Base-by-base conservation (phyloP, 495 filamentous ascomycete genomes). In the Penicillium canescens region DNA sequence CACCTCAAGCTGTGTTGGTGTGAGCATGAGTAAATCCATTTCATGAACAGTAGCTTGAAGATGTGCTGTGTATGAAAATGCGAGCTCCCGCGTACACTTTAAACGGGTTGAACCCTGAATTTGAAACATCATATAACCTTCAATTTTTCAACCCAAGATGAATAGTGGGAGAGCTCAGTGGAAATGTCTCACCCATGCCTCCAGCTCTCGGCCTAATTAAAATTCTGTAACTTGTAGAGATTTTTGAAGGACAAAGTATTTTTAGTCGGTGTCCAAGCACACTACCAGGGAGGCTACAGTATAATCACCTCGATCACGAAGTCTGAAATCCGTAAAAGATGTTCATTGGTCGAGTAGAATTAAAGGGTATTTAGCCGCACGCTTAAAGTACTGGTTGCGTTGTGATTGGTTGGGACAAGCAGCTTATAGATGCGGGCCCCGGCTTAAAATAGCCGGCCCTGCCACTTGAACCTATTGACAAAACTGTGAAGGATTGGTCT, bases 381-480 rank as follows among this genome's bases (percentile, higher is more conserved):
- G 40, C 40, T 42, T 28, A 42, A 23, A 10, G 9, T 10, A 13
- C 9, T 4, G 2, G 2, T 6, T 13, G 40, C 40, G 12, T 12
- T 20, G 1, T 40, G n/a, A 40, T 39, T 49, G 35, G 46, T 11
- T 21, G 37, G 37, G 6, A 5, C 6, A 6, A 31, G 8, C 28
- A 31, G 28, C 28, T 9, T 31, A 10, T 20, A 23, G 4, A 11
- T 34, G 47, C 42, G 47, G 16, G 47, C 12, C 14, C 37, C 37
- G 47, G 26, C 37, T 50, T 50, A 35, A 50, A 50, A 42, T 42
- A 50, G 47, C 26, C 37, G 43, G 37, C n/a, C 40, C 23, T 13
- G 36, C 24, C 14, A 33, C 14, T 45, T 28, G 6, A 31, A 31
- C 2, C 28, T 31, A 31, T 9, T 10, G 8, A 31, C 23, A 31